Evolutionary conservation across 2,329 filamentous ascomycete species (phyloP).

Genomic region (Alternaria consortialis): DNA sequence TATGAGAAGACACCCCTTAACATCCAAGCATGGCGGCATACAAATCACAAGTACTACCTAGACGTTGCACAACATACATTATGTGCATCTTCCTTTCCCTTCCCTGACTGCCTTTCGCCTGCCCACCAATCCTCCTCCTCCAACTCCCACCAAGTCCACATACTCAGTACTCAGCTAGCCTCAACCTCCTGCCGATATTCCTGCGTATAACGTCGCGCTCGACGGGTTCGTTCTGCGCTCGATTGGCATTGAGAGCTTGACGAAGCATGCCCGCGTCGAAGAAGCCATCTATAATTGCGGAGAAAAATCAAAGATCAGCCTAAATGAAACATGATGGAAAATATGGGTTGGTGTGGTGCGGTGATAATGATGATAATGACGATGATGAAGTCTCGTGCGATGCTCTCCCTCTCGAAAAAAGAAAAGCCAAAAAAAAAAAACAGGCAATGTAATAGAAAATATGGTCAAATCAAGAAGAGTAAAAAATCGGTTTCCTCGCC

Average conservation of each 20-base stretch:
- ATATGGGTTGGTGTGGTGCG: neutral
- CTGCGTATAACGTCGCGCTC: slow-evolving; percentile 70
- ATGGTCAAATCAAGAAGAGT: slow-evolving; percentile 18
- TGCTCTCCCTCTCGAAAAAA: neutral
- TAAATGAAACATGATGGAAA: slow-evolving; percentile 1
- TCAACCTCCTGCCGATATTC: slow-evolving; percentile 78
- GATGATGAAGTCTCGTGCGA: slow-evolving; percentile 9
- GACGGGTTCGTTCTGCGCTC: slow-evolving; percentile 56
- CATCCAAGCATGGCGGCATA: neutral
- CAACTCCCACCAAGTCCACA: neutral
- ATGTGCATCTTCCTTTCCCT: neutral
- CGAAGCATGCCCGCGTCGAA: slow-evolving; percentile 96
- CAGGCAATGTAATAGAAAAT: neutral
- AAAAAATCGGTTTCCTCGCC: slow-evolving; percentile 31
- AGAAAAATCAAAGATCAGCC: slow-evolving; percentile 44
- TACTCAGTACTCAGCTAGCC: slow-evolving; percentile 71
- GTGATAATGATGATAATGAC: neutral
- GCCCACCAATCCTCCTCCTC: neutral
- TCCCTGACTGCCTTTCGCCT: neutral
- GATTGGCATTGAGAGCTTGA: slow-evolving; percentile 80
- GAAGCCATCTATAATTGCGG: slow-evolving; percentile 77
- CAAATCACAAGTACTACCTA: too few species aligned
- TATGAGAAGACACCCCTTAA: neutral
- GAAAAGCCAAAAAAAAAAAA: slow-evolving; percentile 10
- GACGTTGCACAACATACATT: too few species aligned